A percentile compares a stretch with the other conserved stretches of the same genome.
Conservation (phyloP, 129 eudicot species). For the Helichrysum umbraculigerum region DNA sequence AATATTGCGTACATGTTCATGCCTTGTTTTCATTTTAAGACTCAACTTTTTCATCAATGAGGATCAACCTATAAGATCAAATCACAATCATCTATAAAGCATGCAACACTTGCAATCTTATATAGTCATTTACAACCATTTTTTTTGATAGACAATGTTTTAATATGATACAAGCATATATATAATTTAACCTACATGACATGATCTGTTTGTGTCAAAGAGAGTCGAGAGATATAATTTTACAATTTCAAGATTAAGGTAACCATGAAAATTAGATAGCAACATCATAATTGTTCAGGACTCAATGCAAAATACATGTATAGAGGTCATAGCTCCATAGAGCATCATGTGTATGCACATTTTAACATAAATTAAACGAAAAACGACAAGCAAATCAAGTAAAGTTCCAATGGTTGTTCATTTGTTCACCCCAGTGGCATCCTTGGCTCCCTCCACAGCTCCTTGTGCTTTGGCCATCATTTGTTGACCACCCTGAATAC, state of each 20-base stretch:
- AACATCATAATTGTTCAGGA: background rate
- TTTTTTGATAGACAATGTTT: too few species aligned
- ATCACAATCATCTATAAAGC: too few species aligned
- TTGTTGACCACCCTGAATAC: conserved; percentile 51
- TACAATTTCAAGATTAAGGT: background rate
- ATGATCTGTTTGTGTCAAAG: background rate
- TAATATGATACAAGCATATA: too few species aligned
- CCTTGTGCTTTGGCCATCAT: conserved; percentile 49
- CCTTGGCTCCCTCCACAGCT: conserved; percentile 50
- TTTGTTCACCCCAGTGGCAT: conserved; percentile 42
- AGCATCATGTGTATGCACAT: conserved; percentile 3
- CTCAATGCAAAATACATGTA: background rate
- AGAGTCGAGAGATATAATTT: background rate
- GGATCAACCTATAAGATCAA: too few species aligned
- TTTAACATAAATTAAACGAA: background rate
- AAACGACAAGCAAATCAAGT: background rate
- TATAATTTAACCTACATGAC: background rate
- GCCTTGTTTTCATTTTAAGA: background rate
- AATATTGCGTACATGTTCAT: background rate
- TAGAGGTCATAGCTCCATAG: conserved; percentile 8
- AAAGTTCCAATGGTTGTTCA: conserved; percentile 16
- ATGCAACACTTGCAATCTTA: background rate
- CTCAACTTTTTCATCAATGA: background rate
- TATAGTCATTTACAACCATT: background rate
- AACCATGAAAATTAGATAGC: background rate